These are phyloP conservation scores for Argentina anserina DNA, from an alignment of 306 rosid genomes.

Conservation along the genomic window DNA sequence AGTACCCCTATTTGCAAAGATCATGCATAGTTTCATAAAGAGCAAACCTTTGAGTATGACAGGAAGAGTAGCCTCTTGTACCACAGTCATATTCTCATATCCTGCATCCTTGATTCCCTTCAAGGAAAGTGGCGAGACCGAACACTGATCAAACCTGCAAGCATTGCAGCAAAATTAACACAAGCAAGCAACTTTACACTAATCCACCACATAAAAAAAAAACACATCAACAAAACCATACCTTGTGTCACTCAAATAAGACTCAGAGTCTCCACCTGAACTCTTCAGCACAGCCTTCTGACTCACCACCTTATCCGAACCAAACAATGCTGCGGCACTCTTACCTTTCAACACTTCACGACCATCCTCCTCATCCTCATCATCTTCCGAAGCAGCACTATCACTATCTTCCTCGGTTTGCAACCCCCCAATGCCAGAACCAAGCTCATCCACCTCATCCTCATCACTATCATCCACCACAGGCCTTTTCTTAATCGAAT, in stretches of 20 bases:
- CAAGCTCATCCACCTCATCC: constrained; percentile 23
- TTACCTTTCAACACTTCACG: constrained; percentile 31
- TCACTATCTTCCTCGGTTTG: constrained; percentile 56
- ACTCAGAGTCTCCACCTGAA: constrained; percentile 46
- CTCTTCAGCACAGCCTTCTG: constrained; percentile 23
- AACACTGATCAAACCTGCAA: constrained; percentile 75
- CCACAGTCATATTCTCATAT: constrained; percentile 89
- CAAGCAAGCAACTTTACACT: neutral
- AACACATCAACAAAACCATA: constrained; percentile 5
- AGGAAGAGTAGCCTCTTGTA: constrained; percentile 97
- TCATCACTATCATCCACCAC: constrained; percentile 31
- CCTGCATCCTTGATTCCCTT: constrained; percentile 93
- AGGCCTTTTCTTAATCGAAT: constrained; percentile 17
- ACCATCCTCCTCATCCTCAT: neutral
- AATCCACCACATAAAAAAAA: neutral
- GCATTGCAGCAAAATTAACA: constrained; percentile 26
- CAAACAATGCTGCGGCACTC: constrained; percentile 44
- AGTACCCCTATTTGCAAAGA: neutral
- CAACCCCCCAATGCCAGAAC: constrained; percentile 34
- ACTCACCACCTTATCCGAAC: constrained; percentile 19
- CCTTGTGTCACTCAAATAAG: constrained; percentile 81
- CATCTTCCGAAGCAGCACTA: constrained; percentile 28
- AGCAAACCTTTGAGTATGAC: constrained; percentile 72
- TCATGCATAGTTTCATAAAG: neutral
- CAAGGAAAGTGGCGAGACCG: constrained; percentile 66